Base-by-base conservation (phyloP, 495 filamentous ascomycete species). In the Amniculicola lignicola region DNA sequence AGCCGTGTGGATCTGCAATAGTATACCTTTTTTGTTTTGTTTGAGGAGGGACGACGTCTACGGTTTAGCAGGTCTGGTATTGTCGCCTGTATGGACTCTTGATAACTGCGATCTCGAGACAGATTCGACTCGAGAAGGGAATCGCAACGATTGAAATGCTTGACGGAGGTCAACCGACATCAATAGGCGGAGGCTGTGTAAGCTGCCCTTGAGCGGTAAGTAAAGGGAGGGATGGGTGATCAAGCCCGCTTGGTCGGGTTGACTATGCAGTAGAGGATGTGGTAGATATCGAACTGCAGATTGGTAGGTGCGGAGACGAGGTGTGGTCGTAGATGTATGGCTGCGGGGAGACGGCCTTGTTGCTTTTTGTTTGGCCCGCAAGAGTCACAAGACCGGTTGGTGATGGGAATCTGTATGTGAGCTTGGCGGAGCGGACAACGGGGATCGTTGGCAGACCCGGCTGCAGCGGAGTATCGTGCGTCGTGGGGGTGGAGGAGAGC, bases 131-230 rank as follows among this genome's bases (percentile, higher is more conserved):
- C 84, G 80, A 70, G 81, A 80, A 46, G 84, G 83, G 70, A 83
- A 82, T 61, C 82, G 79, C 67, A 87, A 74, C 65, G 82, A 86
- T 56, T 83, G 78, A 65, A 84, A 77, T 66, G 80, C 79, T 72
- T 82, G 76, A 67, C 84, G 82, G 67, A 82, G 73, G 73, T 84
- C 82, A 83, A 83, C 82, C 81, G 84, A 88, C 84, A 88, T 88
- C 82, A 84, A 88, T 79, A 58, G 68, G 51, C 31, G 37, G 46
- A 40, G 18, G 48, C 22, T 44, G 53, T 36, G 48, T 35, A 43
- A 42, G 48, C 35, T 47, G 54, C 51, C 49, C 44, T 55, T 50
- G 50, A 47, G 61, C 53, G 54, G 58, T 29, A 54, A 39, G 46
- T 51, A 10, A 5, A 29, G 40, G 38, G 24, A 9, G 54, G 45